phyloP scores from a whole-genome alignment of 2,329 filamentous ascomycete species.

The Ceratocystis destructans region DNA sequence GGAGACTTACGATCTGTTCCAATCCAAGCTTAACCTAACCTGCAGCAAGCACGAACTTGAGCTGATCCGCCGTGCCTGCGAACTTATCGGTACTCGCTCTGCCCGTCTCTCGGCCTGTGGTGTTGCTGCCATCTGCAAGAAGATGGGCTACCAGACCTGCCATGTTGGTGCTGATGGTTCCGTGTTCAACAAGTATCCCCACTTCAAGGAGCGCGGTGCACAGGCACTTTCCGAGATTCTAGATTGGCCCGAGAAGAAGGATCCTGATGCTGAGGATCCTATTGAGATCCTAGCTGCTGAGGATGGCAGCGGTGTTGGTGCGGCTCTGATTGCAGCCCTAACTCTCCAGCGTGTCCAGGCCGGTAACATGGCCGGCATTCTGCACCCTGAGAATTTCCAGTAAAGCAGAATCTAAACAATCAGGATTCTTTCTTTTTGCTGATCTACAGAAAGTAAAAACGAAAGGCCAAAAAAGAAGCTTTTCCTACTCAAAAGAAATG shows the following conservation, averaged over 20 bases:
- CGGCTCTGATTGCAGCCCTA: slow-evolving; percentile 74
- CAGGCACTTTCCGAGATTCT: slow-evolving; percentile 86
- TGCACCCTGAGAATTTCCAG: slow-evolving; percentile 49
- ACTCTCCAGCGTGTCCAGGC: slow-evolving; percentile 50
- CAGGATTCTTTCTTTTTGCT: neutral
- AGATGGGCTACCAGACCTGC: slow-evolving; percentile 77
- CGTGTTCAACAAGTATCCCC: slow-evolving; percentile 98
- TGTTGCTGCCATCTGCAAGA: slow-evolving; percentile 90
- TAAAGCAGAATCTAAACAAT: slow-evolving; percentile 4
- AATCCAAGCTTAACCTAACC: slow-evolving; percentile 56
- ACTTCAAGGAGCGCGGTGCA: slow-evolving; percentile 89
- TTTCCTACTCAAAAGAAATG: neutral
- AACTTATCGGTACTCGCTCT: slow-evolving; percentile 87
- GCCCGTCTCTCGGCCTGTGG: slow-evolving; percentile 88
- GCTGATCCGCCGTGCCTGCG: slow-evolving; percentile 73
- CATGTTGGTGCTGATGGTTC: slow-evolving; percentile 95
- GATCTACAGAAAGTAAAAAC: neutral
- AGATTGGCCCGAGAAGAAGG: slow-evolving; percentile 60
- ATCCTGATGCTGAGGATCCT: slow-evolving; percentile 63
- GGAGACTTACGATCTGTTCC: slow-evolving; percentile 74
- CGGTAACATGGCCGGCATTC: slow-evolving; percentile 49
- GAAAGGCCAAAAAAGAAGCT: neutral
- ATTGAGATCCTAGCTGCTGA: slow-evolving; percentile 81
- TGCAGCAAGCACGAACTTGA: slow-evolving; percentile 70
- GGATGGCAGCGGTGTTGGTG: slow-evolving; percentile 73